These are phyloP conservation scores for Aeschynomene evenia DNA, from an alignment of 306 rosid species.

Conservation along the genomic window DNA sequence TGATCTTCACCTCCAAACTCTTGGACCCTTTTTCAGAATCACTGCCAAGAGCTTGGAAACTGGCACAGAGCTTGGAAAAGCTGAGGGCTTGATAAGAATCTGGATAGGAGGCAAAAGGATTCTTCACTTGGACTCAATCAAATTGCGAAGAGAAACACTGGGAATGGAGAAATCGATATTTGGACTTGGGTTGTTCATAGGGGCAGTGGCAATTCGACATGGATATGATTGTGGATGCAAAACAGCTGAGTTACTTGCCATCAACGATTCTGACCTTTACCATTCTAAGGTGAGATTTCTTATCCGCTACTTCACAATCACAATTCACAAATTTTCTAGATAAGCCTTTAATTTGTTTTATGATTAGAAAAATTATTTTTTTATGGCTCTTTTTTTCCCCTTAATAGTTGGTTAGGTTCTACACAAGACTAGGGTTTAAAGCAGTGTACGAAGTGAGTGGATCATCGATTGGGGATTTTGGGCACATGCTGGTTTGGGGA, in stretches of 20 bases:
- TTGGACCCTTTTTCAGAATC: constrained; percentile 92
- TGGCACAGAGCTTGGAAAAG: constrained; percentile 63
- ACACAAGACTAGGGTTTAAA: constrained; percentile 77
- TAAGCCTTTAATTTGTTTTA: background rate
- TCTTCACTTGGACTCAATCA: constrained; percentile 88
- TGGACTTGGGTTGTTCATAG: constrained; percentile 85
- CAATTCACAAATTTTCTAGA: background rate
- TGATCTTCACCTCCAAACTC: constrained; percentile 62
- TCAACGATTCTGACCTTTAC: constrained; percentile 76
- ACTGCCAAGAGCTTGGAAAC: constrained; percentile 62
- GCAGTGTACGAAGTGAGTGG: constrained; percentile 68
- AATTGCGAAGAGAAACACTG: constrained; percentile 60
- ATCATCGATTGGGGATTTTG: constrained; percentile 55
- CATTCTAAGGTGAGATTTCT: constrained; percentile 78
- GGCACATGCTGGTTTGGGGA: constrained; percentile 86
- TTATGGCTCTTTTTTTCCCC: background rate
- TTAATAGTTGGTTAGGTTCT: constrained; percentile 74
- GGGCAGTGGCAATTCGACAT: constrained; percentile 77
- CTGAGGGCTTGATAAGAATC: constrained; percentile 70
- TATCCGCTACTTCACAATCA: background rate
- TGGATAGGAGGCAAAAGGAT: constrained; percentile 61
- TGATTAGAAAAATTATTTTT: background rate
- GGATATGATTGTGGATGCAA: constrained; percentile 73
- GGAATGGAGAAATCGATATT: constrained; percentile 88
- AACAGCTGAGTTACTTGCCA: constrained; percentile 75